Evolutionary conservation across 768 basidiomycete genomes (phyloP).

Genomic region (Kwoniella dendrophila): DNA sequence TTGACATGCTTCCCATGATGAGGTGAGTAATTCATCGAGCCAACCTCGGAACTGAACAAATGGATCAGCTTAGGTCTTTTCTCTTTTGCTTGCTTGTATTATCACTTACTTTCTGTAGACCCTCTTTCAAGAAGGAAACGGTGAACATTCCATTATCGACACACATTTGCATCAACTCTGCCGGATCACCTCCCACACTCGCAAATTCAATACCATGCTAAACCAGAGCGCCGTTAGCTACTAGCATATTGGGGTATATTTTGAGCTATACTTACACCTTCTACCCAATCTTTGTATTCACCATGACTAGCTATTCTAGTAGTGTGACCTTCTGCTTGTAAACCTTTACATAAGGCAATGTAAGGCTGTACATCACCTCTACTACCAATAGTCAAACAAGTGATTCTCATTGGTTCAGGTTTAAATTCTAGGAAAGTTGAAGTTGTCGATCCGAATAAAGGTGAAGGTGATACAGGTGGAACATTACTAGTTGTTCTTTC

Average conservation of each 20-base stretch:
- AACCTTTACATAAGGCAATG: slow-evolving; percentile 84
- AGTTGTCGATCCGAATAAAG: slow-evolving; percentile 94
- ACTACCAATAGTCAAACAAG: slow-evolving; percentile 93
- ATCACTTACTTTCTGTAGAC: slow-evolving; percentile 70
- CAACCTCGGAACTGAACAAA: slow-evolving; percentile 83
- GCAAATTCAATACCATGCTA: slow-evolving; percentile 96
- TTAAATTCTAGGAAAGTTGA: slow-evolving; percentile 97
- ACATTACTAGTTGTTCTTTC: slow-evolving; percentile 16
- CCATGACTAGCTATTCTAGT: slow-evolving; percentile 91
- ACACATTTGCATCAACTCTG: slow-evolving; percentile 95
- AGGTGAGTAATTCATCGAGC: slow-evolving; percentile 92
- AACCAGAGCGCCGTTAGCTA: slow-evolving; percentile 1
- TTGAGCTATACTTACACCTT: slow-evolving; percentile 70
- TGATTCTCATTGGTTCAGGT: slow-evolving; percentile 83
- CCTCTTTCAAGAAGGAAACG: slow-evolving; percentile 90
- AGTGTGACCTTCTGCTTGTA: slow-evolving; percentile 68
- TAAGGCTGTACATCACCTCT: slow-evolving; percentile 98
- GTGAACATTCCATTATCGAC: slow-evolving; percentile 98
- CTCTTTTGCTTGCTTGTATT: no score
- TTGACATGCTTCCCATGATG: slow-evolving; percentile 96
- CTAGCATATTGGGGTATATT: background rate
- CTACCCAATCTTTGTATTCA: slow-evolving; percentile 93
- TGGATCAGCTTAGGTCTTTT: no score
- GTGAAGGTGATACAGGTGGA: slow-evolving; percentile 56
- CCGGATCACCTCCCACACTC: slow-evolving; percentile 93